Evolutionary conservation across 805 yeast genomes (phyloP), one percentile per base, ranked within the genome.

Genomic region (Blastobotrys americana): DNA sequence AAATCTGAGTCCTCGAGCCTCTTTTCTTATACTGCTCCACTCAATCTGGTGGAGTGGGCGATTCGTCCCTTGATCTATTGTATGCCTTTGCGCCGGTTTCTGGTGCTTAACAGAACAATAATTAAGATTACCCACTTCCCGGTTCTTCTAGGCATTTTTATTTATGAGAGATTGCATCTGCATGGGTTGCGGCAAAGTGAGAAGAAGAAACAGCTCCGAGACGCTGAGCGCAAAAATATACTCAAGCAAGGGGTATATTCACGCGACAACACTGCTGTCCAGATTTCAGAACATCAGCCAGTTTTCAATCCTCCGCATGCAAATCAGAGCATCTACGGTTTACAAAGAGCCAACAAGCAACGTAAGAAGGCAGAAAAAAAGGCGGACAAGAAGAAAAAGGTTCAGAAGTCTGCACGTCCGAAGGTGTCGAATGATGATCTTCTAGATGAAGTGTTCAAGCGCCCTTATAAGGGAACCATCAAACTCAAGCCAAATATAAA

Each of bases 91-190:
- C 47, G 55, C 3, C 41, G 49, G 39, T 66, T 59, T 42, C 54
- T 66, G 20, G 52, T 55, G 1, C 42, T 63, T 10, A 64, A 66
- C 45, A 49, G 70, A 5, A 46, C 55, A 3, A 47, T 66, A 23
- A 61, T 66, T 41, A 66, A 67, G 42, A 43, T 57, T 34, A 65
- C 70, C 3, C 70, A 66, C 37, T 54, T 64, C 47, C 70, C 67
- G 3, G 47, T 65, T 5, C 56, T 66, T 33, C 42, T 62, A 10
- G 47, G 53, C 17, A 66, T 66, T 6, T 66, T 56, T 43, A 43
- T 55, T 4, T 66, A 63, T 42, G 70, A 66, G 42, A 39, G 56
- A 37, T 37, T 59, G 19, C 47, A 55, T 39, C 27, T 52, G 20
- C 45, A 52, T 15, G 33, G 53, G 22, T 28, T 23, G 1, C 46